These are phyloP conservation scores for Penicillium paradoxum DNA, from an alignment of 495 filamentous ascomycete genomes.

Conservation along the genomic window DNA sequence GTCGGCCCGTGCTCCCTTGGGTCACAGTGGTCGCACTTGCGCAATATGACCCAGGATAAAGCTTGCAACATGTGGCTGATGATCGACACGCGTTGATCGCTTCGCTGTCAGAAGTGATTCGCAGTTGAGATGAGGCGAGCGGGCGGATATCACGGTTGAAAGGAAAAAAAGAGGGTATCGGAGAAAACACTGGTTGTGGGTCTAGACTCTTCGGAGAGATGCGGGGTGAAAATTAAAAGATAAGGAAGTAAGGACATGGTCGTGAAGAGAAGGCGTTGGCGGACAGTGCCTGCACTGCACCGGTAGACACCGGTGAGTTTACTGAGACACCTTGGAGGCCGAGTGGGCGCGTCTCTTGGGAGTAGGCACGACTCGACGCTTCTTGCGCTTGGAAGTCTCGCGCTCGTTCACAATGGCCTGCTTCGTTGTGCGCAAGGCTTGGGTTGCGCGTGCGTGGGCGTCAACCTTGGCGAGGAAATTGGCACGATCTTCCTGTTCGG, in stretches of 20 bases:
- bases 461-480: slow-evolving; percentile 45
- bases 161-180: slow-evolving; percentile 2
- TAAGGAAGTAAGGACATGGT: slow-evolving; percentile 4
- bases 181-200: not conserved
- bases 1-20: not conserved
- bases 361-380: slow-evolving; percentile 30
- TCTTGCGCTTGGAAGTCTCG: slow-evolving; percentile 36
- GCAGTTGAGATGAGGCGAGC: not conserved
- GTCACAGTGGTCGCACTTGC: slow-evolving; percentile 1
- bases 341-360: slow-evolving; percentile 37
- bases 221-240: slow-evolving; percentile 7
- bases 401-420: slow-evolving; percentile 28
- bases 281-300: slow-evolving; percentile 24
- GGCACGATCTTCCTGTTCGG: slow-evolving; percentile 39
- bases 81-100: slow-evolving; percentile 11
- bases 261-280: slow-evolving; percentile 11
- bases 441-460: slow-evolving; percentile 42
- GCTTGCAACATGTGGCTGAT: not conserved
- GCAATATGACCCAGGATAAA: slow-evolving; percentile 1
- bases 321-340: slow-evolving; percentile 18
- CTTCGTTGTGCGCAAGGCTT: slow-evolving; percentile 38
- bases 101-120: slow-evolving; percentile 7
- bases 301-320: not conserved
- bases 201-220: not conserved
- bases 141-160: slow-evolving; percentile 16